Base-by-base conservation (phyloP, 1,284 basidiomycete genomes). In the Malassezia globosa region DNA sequence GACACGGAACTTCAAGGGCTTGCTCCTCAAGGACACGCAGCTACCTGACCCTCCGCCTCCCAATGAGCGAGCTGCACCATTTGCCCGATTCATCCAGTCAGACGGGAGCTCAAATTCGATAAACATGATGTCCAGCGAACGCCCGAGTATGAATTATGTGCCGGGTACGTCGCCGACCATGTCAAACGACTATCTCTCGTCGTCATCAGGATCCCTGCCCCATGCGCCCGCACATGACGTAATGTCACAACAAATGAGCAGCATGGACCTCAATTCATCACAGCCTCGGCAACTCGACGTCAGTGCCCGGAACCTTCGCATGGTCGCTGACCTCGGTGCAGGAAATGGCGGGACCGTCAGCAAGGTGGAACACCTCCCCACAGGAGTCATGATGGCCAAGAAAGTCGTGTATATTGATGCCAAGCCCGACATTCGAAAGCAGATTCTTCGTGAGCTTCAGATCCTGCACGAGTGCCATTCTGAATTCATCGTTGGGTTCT, bases 271-370 rank as follows among this genome's bases (percentile, higher is more conserved):
- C 10, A 58, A 59, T 36, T 60, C 64, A 45, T 56, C 61, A 49
- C 57, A 58, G 50, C 64, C 64, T 41, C 39, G 69, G 23, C 49
- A 72, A 59, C 59, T 75, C 19, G 74, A 75, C 41, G 48, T 75
- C 29, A 59, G 72, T 37, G 70, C 66, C 37, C 72, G 73, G 46
- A 73, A 75, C 44, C 58, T 75, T 23, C 59, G 82, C 72, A 82
- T 87, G 54, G 72, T 96, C 25, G 77, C 80, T 23, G 92, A 97
- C 72, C 78, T 97, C 3, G 92, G 92, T 0, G 83, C 88, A 56
- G 92, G 92, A n/a, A 96, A 96, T 67, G 89, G 92, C 1, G 92
- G 94, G 34, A 95, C 89, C 43, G 94, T 97, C 47, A 86, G 85
- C 72, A 87, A 86, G 74, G 90, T 64, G 47, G 42, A 63, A 27